Evolutionary conservation across 192 early-diverging fungal genomes (phyloP), one percentile per base, ranked within the genome.

Genomic region (Umbelopsis vinacea): DNA sequence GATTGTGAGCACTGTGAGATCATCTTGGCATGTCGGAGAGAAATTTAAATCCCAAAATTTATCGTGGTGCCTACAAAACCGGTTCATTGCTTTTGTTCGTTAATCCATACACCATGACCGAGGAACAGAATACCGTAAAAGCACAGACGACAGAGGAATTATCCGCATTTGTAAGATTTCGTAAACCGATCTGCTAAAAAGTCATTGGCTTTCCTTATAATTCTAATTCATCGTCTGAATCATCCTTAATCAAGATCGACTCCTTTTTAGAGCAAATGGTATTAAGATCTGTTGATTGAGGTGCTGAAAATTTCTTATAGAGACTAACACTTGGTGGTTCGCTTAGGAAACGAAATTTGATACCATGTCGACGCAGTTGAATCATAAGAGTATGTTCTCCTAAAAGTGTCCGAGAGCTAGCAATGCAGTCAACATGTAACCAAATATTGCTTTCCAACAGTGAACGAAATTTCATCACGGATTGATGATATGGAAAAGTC

Each of bases 401-500:
- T 12, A 3, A 29, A 54, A 8, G 10, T 54, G 3, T 1, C 22
- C 11, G 11, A 54, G 23, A 8, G 23, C 23, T 24, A 26, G 29
- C 29, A 29, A 29, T n/a, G n/a, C n/a, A n/a, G n/a, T n/a, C 29
- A 29, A 29, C 3, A 29, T 29, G 29, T 29, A 29, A 29, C 29
- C 29, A 29, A 29, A 29, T 29, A 29, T 29, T 29, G 29, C 29
- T 29, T 29, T 29, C 29, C 29, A 29, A 29, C 33, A 63, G 57
- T 63, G 57, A 63, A 63, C 19, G 57, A 63, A 29, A 37, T 63
- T 22, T 63, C 57, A n/a, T 63, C 57, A 37, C 57, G 57, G 1
- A 63, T 63, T 19, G 57, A 63, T 26, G 57, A 63, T 37, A 63
- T 63, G 57, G 57, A 63, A 63, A 63, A 63, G 33, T 63, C 57